These are phyloP conservation scores for Ogataea philodendri DNA, from an alignment of 805 yeast genomes.

Conservation along the genomic window DNA sequence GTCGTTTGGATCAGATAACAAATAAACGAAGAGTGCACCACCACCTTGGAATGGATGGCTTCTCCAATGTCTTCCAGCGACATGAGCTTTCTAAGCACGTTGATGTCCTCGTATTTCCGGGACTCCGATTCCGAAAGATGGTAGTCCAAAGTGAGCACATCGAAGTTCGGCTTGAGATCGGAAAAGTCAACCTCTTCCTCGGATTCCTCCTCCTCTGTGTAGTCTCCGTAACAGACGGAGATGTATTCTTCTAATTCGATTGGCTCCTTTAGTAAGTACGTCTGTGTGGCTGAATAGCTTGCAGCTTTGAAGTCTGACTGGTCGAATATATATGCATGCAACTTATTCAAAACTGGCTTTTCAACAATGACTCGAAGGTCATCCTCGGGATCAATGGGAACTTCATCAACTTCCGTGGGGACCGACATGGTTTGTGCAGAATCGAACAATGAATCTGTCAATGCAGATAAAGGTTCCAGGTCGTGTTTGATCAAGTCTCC, in stretches of 20 bases:
- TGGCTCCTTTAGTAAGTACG: conserved; percentile 15
- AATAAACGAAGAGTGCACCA: conserved; percentile 10
- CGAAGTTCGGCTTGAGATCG: conserved; percentile 12
- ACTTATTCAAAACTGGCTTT: conserved; percentile 1
- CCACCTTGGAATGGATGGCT: conserved; percentile 8
- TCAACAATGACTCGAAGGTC: conserved; percentile 21
- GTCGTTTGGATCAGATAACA: conserved; percentile 16
- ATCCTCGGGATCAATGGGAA: too few relatives aligned
- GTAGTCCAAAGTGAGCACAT: conserved; percentile 12
- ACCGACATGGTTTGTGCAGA: conserved; percentile 11
- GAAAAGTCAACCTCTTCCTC: conserved; percentile 9
- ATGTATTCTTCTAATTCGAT: conserved; percentile 14
- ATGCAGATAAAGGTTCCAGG: conserved; percentile 2
- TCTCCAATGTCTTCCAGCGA: conserved; percentile 18
- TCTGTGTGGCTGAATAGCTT: conserved; percentile 12
- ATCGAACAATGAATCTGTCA: conserved; percentile 14
- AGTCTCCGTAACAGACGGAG: conserved; percentile 12
- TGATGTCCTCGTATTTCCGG: conserved; percentile 12
- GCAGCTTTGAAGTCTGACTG: conserved; percentile 11
- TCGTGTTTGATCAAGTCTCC: conserved; percentile 18
- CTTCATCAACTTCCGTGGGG: conserved; percentile 17
- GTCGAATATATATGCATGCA: conserved; percentile 13
- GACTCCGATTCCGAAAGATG: conserved; percentile 2
- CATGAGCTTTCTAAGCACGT: conserved; percentile 13
- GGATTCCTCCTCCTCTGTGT: conserved; percentile 9